Evolutionary conservation across 2,329 filamentous ascomycete genomes (phyloP), one percentile per base, ranked within the genome.

Genomic region (Gnomoniopsis sp.): DNA sequence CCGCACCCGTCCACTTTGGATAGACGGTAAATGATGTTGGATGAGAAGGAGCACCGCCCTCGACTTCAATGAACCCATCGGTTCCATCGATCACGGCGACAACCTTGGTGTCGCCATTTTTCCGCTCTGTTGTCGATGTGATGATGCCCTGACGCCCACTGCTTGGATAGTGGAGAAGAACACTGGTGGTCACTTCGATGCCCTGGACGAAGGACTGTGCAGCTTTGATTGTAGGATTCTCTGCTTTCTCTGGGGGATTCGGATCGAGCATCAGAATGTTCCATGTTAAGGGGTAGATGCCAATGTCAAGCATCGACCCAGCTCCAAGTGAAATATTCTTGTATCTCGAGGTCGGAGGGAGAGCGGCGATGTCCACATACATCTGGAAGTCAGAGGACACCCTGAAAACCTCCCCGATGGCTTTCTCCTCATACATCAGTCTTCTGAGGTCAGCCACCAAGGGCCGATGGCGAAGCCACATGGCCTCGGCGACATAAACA

Each of bases 391-490:
- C 69, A 43, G 64, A 64, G 55, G 66, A 67, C 15, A 64, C 64
- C 1, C 69, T 63, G 34, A 63, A 64, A 44, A 71, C 65, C 1
- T 62, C 64, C 15, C 70, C 69, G 22, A 71, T 65, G 19, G 63
- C 63, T 34, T 68, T 65, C 48, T 71, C 66, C 34, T 68, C 64
- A 48, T 69, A 64, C 6, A 72, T 21, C 50, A 53, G 10, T 34
- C 50, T 19, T 21, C 36, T 19, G 19, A 55, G 19, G 63, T 61
- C 41, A 56, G 65, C 19, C 69, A 65, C 33, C 73, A 57, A 2
- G 72, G 72, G 52, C 68, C 70, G 61, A 70, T 53, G 72, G 11
- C 72, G 65, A 14, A 71, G 71, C 72, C 72, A 74, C 63, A 74
- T 67, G 1, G 72, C 72, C 58, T 74, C 72, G 65, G 72, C 70